These are phyloP conservation scores for Trichoderma harzianum DNA, from an alignment of 2,329 filamentous ascomycete genomes.

Conservation along the genomic window DNA sequence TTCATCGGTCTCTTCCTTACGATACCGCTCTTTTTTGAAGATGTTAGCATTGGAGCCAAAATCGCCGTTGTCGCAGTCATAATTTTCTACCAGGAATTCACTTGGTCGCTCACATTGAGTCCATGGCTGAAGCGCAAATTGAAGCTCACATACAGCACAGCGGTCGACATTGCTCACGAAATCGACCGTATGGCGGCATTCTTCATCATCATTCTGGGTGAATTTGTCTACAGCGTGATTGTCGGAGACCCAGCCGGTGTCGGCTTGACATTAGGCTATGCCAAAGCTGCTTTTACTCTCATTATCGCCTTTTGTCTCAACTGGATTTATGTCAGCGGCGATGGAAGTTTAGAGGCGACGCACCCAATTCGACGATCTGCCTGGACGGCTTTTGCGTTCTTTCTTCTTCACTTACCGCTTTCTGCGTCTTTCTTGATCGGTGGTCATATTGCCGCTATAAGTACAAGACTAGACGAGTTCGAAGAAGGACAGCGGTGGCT, in stretches of 20 bases:
- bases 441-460: conserved; percentile 44
- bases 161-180: conserved; percentile 48
- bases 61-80: conserved; percentile 41
- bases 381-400: conserved; percentile 44
- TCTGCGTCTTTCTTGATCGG: conserved; percentile 45
- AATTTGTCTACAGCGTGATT: conserved; percentile 48
- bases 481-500: conserved; percentile 45
- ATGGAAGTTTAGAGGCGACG: conserved; percentile 41
- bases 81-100: conserved; percentile 40
- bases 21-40: conserved; percentile 43
- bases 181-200: conserved; percentile 49
- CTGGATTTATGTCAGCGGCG: conserved; percentile 48
- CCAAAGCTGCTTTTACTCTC: conserved; percentile 46
- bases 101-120: conserved; percentile 44
- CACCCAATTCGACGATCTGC: conserved; percentile 45
- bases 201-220: conserved; percentile 50
- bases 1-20: conserved; percentile 39
- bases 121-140: conserved; percentile 43
- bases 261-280: conserved; percentile 41
- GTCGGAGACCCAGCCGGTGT: conserved; percentile 45
- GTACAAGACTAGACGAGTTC: conserved; percentile 37
- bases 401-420: conserved; percentile 43
- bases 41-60: conserved; percentile 39
- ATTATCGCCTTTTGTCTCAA: conserved; percentile 49
- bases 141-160: conserved; percentile 43